Evolutionary conservation across 805 yeast genomes (phyloP).

Genomic region (Hanseniaspora jakobsenii): DNA sequence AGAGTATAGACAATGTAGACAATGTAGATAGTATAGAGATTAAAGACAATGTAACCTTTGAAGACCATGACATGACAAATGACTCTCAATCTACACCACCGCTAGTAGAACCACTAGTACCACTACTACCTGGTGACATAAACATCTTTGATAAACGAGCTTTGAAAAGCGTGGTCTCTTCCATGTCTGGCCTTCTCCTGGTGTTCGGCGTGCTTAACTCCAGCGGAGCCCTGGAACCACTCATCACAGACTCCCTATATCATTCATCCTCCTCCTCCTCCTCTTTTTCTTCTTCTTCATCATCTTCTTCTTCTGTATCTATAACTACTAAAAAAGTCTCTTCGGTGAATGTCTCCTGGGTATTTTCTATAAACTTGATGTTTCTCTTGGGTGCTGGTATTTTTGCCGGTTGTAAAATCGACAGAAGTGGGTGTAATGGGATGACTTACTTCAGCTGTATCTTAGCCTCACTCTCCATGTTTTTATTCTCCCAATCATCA

Average conservation of each 20-base stretch:
- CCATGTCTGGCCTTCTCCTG: conserved; percentile 42
- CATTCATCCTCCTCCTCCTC: background rate
- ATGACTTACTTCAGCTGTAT: conserved; percentile 31
- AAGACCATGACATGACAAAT: background rate
- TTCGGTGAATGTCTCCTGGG: conserved; percentile 42
- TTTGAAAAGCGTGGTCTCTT: conserved; percentile 15
- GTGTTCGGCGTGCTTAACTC: conserved; percentile 46
- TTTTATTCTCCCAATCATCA: conserved; percentile 35
- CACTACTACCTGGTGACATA: conserved; percentile 11
- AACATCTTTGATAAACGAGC: conserved; percentile 2
- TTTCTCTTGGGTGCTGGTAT: conserved; percentile 28
- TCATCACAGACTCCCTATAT: conserved; percentile 29
- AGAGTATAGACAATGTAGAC: too few species aligned
- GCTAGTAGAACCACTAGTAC: background rate
- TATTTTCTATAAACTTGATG: conserved; percentile 32
- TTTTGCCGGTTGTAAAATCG: conserved; percentile 37
- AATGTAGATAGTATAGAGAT: too few species aligned
- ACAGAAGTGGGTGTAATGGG: conserved; percentile 33
- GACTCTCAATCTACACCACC: background rate
- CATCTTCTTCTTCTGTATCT: background rate
- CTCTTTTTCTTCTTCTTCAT: too few species aligned
- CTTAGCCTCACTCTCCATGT: conserved; percentile 30
- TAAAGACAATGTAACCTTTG: too few species aligned
- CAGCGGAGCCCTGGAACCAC: conserved; percentile 50
- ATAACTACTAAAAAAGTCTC: conserved; percentile 22